A percentile compares a stretch with the other conserved stretches of the same genome.
These are phyloP conservation scores for Ophiostoma piceae DNA, from an alignment of 2,329 filamentous ascomycete genomes.

Conservation along the genomic window DNA sequence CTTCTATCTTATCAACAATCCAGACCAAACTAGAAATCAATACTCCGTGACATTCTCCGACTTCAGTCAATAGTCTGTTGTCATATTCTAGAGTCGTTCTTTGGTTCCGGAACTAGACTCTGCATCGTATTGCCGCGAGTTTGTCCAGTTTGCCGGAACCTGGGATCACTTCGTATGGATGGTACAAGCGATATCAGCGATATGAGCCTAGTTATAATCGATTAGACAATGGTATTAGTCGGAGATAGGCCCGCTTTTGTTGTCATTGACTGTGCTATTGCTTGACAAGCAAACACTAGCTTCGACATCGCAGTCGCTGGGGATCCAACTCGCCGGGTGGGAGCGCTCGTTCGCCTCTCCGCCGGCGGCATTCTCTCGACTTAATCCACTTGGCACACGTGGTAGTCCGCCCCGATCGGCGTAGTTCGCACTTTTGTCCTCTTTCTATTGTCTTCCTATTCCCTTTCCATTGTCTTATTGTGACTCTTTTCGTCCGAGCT, in stretches of 20 bases:
- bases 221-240: not conserved
- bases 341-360: not conserved
- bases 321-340: not conserved
- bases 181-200: not conserved
- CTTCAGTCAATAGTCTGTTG: not conserved
- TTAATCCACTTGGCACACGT: not conserved
- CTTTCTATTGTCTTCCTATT: not conserved
- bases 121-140: constrained; percentile 7
- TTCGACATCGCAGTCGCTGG: no score
- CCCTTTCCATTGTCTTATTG: not conserved
- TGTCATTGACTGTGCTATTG: not conserved
- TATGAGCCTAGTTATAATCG: not conserved
- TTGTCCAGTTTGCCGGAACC: not conserved
- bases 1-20: not conserved
- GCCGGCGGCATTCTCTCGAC: not conserved
- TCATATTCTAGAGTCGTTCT: not conserved
- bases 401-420: constrained; percentile 1
- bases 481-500: not conserved
- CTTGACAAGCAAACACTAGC: not conserved
- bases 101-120: not conserved
- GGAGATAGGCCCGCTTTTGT: not conserved
- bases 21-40: not conserved
- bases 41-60: not conserved
- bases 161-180: not conserved
- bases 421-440: constrained; percentile 3